These are phyloP conservation scores for Conticribra guillardii DNA, from an alignment of 108 stramenopile species.

Conservation along the genomic window DNA sequence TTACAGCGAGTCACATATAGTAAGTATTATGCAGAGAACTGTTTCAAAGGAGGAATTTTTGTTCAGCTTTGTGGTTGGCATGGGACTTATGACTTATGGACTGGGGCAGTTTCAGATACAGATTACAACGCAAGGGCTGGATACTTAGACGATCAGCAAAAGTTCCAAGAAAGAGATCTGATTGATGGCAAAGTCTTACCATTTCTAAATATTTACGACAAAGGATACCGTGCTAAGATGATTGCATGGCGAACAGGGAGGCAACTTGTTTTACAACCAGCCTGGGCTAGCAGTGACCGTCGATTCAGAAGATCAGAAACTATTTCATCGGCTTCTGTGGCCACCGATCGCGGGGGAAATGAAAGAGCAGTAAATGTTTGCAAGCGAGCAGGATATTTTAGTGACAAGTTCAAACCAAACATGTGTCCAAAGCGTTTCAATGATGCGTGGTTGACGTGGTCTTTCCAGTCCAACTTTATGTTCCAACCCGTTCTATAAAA, in stretches of 20 bases:
- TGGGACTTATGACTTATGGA: constrained; percentile 10
- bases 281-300: constrained; percentile 21
- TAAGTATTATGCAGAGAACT: constrained; percentile 23
- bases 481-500: constrained; percentile 34
- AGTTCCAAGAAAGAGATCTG: constrained; percentile 6
- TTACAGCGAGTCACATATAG: constrained; percentile 19
- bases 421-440: constrained; percentile 25
- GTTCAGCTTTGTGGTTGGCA: constrained; percentile 21
- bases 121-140: constrained; percentile 17
- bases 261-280: constrained; percentile 27
- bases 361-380: constrained; percentile 36
- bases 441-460: constrained; percentile 28
- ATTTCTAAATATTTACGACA: constrained; percentile 25
- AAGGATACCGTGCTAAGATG: constrained; percentile 20
- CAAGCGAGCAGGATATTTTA: constrained; percentile 35
- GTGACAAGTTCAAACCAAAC: constrained; percentile 15
- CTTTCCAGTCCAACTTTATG: constrained; percentile 37
- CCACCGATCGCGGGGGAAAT: constrained; percentile 39
- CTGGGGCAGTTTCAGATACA: constrained; percentile 17
- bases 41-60: constrained; percentile 19
- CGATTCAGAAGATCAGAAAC: constrained; percentile 25
- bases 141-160: constrained; percentile 9
- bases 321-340: constrained; percentile 29
- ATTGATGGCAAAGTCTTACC: background rate
- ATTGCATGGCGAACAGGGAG: constrained; percentile 14